Conservation (phyloP, 192 early-diverging fungal genomes). For the Coemansia sp. region DNA sequence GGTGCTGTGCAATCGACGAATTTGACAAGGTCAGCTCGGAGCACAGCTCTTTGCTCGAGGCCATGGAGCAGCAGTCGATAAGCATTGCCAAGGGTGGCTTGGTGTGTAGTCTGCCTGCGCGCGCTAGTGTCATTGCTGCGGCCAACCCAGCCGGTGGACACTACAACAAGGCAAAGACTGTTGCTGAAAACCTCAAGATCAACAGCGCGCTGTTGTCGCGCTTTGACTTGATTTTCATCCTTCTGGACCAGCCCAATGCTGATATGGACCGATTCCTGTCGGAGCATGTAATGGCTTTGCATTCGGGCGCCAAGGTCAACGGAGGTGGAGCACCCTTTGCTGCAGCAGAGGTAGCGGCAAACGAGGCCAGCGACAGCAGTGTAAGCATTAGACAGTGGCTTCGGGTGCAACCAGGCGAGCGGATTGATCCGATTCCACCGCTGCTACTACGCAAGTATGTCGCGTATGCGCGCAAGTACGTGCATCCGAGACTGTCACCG, state of each 20-base stretch:
- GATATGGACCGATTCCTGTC: conserved; percentile 79
- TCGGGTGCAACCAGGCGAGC: conserved; percentile 53
- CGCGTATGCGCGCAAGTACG: conserved; percentile 77
- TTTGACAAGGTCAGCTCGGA: conserved; percentile 87
- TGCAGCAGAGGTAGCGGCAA: background rate
- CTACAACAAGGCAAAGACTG: conserved; percentile 83
- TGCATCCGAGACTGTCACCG: conserved; percentile 63
- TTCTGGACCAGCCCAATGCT: conserved; percentile 75
- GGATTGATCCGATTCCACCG: conserved; percentile 62
- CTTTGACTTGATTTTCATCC: conserved; percentile 80
- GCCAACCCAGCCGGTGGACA: conserved; percentile 85
- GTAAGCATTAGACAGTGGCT: conserved; percentile 26
- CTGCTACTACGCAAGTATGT: conserved; percentile 78
- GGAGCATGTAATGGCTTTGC: conserved; percentile 75
- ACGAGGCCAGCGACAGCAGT: background rate
- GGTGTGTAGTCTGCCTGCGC: conserved; percentile 76
- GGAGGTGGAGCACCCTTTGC: background rate
- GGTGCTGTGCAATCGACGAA: conserved; percentile 87
- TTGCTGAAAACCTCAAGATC: conserved; percentile 80
- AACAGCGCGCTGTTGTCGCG: conserved; percentile 67
- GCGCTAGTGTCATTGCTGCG: conserved; percentile 82
- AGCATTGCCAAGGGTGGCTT: conserved; percentile 86
- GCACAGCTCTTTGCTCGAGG: conserved; percentile 74
- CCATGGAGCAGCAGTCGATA: conserved; percentile 87
- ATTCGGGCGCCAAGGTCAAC: conserved; percentile 32